Conservation (phyloP, 805 yeast species). For the Kluyveromyces nonfermentans region DNA sequence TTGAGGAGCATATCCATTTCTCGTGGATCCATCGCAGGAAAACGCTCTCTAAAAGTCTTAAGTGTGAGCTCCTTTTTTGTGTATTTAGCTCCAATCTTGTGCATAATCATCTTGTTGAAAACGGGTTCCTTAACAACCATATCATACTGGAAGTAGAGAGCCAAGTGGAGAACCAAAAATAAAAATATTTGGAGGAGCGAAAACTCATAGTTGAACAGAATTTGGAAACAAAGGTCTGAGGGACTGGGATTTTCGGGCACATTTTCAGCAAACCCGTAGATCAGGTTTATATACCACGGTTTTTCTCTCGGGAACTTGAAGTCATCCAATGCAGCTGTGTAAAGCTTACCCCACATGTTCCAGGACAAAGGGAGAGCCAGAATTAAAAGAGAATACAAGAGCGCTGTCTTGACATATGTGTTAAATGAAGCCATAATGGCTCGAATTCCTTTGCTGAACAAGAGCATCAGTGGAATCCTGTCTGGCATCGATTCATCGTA, state of each 20-base stretch:
- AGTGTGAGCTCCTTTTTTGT: conserved; percentile 22
- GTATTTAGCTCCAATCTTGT: conserved; percentile 44
- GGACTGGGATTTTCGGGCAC: conserved; percentile 7
- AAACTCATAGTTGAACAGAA: conserved; percentile 17
- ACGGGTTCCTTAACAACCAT: conserved; percentile 68
- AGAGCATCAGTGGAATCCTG: conserved; percentile 44
- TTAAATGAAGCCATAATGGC: conserved; percentile 12
- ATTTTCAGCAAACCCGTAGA: conserved; percentile 17
- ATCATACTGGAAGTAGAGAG: conserved; percentile 52
- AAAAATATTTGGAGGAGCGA: conserved; percentile 31
- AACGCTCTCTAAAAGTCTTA: conserved; percentile 22
- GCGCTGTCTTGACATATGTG: conserved; percentile 12
- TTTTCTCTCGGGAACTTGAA: conserved; percentile 37
- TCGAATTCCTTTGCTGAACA: conserved; percentile 33
- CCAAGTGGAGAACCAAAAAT: conserved; percentile 34
- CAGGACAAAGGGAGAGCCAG: conserved; percentile 52
- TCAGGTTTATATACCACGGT: conserved; percentile 18
- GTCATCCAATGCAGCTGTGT: conserved; percentile 45
- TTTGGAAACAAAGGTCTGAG: conserved; percentile 8
- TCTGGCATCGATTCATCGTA: conserved; percentile 59
- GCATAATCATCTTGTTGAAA: conserved; percentile 46
- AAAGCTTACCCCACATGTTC: conserved; percentile 44
- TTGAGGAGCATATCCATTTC: not conserved
- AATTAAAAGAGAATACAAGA: conserved; percentile 32
- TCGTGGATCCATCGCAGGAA: conserved; percentile 24